Percentiles rank a stretch among this genome's conserved stretches.
Evolutionary conservation across 441 rosid species (phyloP).

Genomic region (Flueggea neowawraea): DNA sequence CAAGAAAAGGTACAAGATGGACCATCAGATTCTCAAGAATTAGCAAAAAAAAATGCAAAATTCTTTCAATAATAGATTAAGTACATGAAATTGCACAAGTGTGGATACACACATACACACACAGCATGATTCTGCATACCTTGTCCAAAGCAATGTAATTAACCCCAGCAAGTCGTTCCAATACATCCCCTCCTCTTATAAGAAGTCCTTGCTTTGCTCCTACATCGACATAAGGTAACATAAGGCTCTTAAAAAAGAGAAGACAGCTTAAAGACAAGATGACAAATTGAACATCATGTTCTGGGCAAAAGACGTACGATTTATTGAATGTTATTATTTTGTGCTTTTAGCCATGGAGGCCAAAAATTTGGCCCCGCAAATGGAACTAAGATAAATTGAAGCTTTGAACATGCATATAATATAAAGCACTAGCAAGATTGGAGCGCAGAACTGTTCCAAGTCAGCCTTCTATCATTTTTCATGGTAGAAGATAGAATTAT

Average conservation of each 20-base stretch:
- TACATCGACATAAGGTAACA: slow-evolving; percentile 28
- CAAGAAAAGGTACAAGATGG: slow-evolving; percentile 7
- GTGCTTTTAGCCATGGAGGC: too few species aligned
- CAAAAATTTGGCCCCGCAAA: too few species aligned
- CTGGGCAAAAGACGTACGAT: too few species aligned
- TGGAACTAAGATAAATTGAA: too few species aligned
- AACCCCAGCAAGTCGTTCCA: slow-evolving; percentile 80
- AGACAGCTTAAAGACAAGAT: not conserved
- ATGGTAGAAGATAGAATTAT: too few species aligned
- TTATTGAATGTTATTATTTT: too few species aligned
- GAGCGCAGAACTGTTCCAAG: too few species aligned
- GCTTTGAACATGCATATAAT: too few species aligned
- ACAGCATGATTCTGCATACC: slow-evolving; percentile 35
- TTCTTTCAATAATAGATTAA: not conserved
- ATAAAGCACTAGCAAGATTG: too few species aligned
- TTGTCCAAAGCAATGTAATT: slow-evolving; percentile 85
- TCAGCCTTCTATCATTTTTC: too few species aligned
- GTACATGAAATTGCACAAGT: not conserved
- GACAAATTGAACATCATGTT: too few species aligned
- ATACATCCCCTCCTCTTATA: slow-evolving; percentile 94
- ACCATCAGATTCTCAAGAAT: not conserved
- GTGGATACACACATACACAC: not conserved
- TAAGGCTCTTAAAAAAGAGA: not conserved
- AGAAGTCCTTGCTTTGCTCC: slow-evolving; percentile 97
- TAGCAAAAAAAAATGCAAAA: not conserved